A percentile compares a stretch with the other conserved stretches of the same genome.
phyloP scores from a whole-genome alignment of 2,329 filamentous ascomycete genomes.

The Cladorrhinum sp. region DNA sequence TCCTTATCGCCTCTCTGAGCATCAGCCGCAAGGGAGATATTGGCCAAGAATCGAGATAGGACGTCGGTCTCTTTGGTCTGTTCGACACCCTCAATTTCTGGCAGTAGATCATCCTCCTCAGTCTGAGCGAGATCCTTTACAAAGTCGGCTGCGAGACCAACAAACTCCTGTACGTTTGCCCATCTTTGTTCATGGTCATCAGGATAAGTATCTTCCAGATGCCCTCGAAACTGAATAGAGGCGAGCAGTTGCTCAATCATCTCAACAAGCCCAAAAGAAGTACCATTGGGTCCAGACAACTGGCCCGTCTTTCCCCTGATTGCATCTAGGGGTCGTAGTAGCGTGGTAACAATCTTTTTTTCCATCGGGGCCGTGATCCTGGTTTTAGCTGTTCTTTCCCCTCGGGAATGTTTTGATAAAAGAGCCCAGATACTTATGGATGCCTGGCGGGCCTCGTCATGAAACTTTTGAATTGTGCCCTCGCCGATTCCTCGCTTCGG shows the following conservation, averaged over 20 bases:
- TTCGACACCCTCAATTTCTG: constrained; percentile 67
- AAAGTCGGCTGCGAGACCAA: constrained; percentile 75
- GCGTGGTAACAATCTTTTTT: constrained; percentile 50
- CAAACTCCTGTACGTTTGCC: constrained; percentile 87
- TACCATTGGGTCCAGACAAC: constrained; percentile 26
- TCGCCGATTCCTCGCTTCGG: constrained; percentile 81
- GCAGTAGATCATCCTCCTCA: constrained; percentile 57
- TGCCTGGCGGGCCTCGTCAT: constrained; percentile 71
- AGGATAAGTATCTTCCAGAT: constrained; percentile 66
- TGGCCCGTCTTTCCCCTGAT: constrained; percentile 35
- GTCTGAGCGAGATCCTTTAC: constrained; percentile 41
- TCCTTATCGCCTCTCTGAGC: constrained; percentile 62
- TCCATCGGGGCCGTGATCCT: constrained; percentile 51
- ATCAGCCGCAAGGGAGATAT: constrained; percentile 82
- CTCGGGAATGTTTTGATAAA: constrained; percentile 55
- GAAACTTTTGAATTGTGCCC: constrained; percentile 67
- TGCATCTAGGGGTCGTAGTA: constrained; percentile 45
- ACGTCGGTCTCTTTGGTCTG: constrained; percentile 63
- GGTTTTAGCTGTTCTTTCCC: constrained; percentile 45
- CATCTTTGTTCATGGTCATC: constrained; percentile 77
- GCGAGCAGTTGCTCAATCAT: constrained; percentile 54
- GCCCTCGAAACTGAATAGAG: constrained; percentile 70
- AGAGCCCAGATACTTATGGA: constrained; percentile 73
- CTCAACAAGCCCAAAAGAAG: constrained; percentile 42
- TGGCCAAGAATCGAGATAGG: constrained; percentile 80